A percentile compares a stretch with the other conserved stretches of the same genome.
phyloP scores from a whole-genome alignment of 1,139 yeast species.

The Tardiomyces digboiensis region DNA sequence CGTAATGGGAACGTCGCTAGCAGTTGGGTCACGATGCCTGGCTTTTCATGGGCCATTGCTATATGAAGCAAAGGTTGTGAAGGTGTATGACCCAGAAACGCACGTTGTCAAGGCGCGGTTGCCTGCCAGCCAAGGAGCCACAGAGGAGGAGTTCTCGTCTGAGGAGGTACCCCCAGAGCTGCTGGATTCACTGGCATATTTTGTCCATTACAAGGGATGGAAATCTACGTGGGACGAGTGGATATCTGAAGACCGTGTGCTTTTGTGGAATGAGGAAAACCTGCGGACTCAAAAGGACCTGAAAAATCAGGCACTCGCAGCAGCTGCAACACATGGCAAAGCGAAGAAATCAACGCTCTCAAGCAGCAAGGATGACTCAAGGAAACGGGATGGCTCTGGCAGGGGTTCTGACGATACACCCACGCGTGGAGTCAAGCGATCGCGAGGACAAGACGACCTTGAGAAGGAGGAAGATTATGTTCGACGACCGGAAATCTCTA shows the following conservation, averaged over 20 bases:
- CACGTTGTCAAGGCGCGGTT: constrained; percentile 24
- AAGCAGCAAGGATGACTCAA: constrained; percentile 4
- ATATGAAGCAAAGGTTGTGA: constrained; percentile 78
- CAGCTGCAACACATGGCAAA: constrained; percentile 15
- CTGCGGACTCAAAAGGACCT: constrained; percentile 54
- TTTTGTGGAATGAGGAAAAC: constrained; percentile 64
- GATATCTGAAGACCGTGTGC: constrained; percentile 64
- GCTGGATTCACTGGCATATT: constrained; percentile 38
- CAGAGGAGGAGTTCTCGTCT: constrained; percentile 9
- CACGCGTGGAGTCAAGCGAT: constrained; percentile 8
- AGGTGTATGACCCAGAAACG: constrained; percentile 47
- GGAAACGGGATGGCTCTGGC: background rate
- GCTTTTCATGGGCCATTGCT: constrained; percentile 90
- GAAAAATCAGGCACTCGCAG: constrained; percentile 38
- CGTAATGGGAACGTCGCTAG: constrained; percentile 1
- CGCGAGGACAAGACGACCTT: constrained; percentile 33
- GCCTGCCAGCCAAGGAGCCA: constrained; percentile 33
- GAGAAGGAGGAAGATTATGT: constrained; percentile 30
- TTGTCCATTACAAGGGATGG: constrained; percentile 93
- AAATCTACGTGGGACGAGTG: constrained; percentile 96
- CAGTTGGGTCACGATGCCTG: constrained; percentile 35
- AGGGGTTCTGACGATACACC: background rate
- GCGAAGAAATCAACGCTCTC: constrained; percentile 12
- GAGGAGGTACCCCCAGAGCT: constrained; percentile 40
- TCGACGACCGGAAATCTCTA: constrained; percentile 39